A percentile compares a stretch with the other conserved stretches of the same genome.
Conservation (phyloP, 2,329 filamentous ascomycete species). For the Neofusicoccum laricinum region DNA sequence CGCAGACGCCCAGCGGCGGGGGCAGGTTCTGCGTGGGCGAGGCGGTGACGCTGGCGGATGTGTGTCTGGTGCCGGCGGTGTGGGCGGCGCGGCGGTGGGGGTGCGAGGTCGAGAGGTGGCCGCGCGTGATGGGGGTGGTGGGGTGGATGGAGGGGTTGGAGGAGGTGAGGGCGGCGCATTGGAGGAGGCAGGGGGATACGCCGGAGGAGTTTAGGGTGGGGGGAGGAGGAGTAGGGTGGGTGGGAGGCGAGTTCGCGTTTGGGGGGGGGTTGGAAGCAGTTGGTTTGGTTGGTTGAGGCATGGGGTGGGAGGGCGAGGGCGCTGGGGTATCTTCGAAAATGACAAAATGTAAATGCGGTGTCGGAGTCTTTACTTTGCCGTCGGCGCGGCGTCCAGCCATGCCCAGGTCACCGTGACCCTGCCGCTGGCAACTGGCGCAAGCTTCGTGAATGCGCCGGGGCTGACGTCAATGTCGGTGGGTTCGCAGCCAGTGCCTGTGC, state of each 20-base stretch:
- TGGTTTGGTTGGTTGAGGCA: too few relatives aligned
- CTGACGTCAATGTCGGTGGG: constrained; percentile 52
- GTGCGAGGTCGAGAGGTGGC: constrained; percentile 52
- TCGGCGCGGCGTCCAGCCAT: constrained; percentile 38
- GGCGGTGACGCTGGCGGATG: constrained; percentile 56
- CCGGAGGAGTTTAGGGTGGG: constrained; percentile 37
- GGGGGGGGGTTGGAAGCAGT: not conserved
- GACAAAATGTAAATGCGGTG: not conserved
- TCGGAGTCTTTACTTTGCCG: not conserved
- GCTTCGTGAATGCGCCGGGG: constrained; percentile 45
- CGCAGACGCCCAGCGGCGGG: constrained; percentile 26
- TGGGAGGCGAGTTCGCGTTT: not conserved
- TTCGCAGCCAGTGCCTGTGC: constrained; percentile 44
- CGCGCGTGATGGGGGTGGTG: constrained; percentile 46
- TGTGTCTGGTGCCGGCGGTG: constrained; percentile 56
- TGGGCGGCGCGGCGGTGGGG: constrained; percentile 57
- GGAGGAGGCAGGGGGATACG: constrained; percentile 55
- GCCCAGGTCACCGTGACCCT: constrained; percentile 51
- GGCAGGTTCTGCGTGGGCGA: constrained; percentile 58
- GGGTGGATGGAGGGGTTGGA: constrained; percentile 47
- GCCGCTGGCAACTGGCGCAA: constrained; percentile 47
- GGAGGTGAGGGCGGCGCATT: constrained; percentile 54
- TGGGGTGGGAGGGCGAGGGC: not conserved
- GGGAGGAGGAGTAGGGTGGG: not conserved
- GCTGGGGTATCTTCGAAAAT: not conserved